Evolutionary conservation across 306 rosid genomes (phyloP).

Genomic region (Rubus idaeus): DNA sequence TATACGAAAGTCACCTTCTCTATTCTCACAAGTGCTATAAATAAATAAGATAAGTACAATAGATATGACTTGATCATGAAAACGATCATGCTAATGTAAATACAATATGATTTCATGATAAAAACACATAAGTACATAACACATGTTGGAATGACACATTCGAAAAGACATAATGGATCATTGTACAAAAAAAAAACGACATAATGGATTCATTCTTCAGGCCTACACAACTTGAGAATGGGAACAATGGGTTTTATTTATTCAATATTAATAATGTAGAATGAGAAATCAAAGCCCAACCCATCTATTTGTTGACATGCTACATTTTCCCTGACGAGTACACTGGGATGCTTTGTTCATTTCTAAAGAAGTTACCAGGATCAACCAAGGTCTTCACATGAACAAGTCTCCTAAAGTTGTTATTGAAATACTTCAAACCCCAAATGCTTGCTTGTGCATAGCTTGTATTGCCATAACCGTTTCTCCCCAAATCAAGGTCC

Average conservation of each 20-base stretch:
- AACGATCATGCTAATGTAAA: neutral
- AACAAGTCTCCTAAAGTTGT: conserved; percentile 61
- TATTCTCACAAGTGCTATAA: no score
- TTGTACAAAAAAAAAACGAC: no score
- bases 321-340: conserved; percentile 3
- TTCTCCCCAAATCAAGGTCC: conserved; percentile 52
- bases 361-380: conserved; percentile 65
- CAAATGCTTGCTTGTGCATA: conserved; percentile 38
- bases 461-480: neutral
- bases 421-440: conserved; percentile 70
- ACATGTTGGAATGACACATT: neutral
- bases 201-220: neutral
- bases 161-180: neutral
- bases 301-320: neutral
- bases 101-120: no score
- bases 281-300: neutral
- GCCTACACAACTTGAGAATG: neutral
- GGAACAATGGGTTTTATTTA: neutral
- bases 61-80: no score
- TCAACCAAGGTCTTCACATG: conserved; percentile 62
- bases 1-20: no score
- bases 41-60: no score
- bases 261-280: neutral
- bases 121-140: no score
- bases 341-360: conserved; percentile 67